phyloP scores from a whole-genome alignment of 345 rosid genomes.

The Angophora floribunda region DNA sequence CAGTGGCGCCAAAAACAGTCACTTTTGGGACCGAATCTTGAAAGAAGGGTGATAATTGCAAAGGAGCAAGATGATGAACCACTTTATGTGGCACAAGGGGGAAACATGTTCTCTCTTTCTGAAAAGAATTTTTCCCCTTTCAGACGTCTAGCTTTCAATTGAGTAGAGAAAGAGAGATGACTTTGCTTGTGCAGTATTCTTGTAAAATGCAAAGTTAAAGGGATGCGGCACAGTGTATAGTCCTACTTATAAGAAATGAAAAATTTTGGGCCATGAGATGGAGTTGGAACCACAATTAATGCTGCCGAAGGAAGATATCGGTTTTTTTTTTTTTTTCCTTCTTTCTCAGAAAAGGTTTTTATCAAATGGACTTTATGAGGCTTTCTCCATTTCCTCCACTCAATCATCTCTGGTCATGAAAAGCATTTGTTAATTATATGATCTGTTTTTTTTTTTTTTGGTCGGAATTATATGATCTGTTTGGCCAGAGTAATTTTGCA shows the following conservation, averaged over 20 bases:
- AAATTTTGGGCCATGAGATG: not conserved
- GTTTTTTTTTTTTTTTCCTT: not conserved
- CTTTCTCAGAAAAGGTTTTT: not conserved
- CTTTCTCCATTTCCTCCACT: not conserved
- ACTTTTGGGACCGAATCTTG: constrained; percentile 24
- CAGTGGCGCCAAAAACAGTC: constrained; percentile 13
- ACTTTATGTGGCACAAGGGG: constrained; percentile 31
- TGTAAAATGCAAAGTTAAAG: not conserved
- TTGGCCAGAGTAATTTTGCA: not conserved
- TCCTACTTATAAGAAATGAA: not conserved
- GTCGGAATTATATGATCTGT: not conserved
- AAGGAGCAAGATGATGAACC: constrained; percentile 35
- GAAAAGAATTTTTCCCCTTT: not conserved
- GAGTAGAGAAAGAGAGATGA: not conserved
- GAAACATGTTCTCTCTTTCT: constrained; percentile 1
- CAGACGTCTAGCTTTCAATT: not conserved
- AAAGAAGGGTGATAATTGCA: constrained; percentile 7
- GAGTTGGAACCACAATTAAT: not conserved
- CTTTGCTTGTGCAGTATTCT: not conserved
- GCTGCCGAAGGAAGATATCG: not conserved
- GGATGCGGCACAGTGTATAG: not conserved
- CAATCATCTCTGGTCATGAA: not conserved
- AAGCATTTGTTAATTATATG: not conserved
- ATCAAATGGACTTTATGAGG: not conserved
- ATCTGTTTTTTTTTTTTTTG: too few species aligned